These are phyloP conservation scores for Cryptococcus sp. DNA, from an alignment of 1,284 basidiomycete species.

Conservation along the genomic window DNA sequence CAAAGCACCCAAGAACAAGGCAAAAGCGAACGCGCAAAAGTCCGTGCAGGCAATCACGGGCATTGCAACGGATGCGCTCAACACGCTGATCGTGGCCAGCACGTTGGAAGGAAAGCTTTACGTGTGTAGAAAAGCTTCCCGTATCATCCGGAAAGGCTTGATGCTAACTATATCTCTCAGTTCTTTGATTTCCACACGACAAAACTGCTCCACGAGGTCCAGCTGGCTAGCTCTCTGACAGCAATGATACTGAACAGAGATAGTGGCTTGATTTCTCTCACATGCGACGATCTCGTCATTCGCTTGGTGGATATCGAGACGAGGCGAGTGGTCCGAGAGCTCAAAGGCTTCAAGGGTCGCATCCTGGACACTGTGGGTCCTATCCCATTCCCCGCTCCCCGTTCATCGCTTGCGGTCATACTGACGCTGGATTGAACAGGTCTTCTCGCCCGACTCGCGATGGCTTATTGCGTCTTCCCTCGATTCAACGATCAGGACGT, in stretches of 20 bases:
- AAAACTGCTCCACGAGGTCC: constrained; percentile 66
- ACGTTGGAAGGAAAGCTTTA: constrained; percentile 86
- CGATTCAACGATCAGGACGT: constrained; percentile 91
- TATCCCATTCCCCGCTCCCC: neutral
- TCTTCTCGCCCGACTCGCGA: constrained; percentile 89
- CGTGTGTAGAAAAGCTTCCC: constrained; percentile 57
- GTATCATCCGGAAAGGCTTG: neutral
- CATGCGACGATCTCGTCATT: constrained; percentile 83
- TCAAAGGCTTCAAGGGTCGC: constrained; percentile 75
- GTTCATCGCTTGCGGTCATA: neutral
- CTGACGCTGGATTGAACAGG: constrained; percentile 55
- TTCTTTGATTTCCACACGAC: constrained; percentile 96
- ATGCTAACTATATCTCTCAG: constrained; percentile 54
- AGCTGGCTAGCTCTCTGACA: constrained; percentile 68
- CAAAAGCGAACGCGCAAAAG: constrained; percentile 47
- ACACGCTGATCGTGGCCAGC: constrained; percentile 75
- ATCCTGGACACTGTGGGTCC: constrained; percentile 68
- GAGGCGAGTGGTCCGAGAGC: constrained; percentile 77
- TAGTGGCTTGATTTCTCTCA: constrained; percentile 78
- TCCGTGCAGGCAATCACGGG: constrained; percentile 72
- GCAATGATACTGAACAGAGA: constrained; percentile 79
- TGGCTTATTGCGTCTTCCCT: constrained; percentile 88
- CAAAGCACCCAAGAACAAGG: constrained; percentile 38
- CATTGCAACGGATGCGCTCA: constrained; percentile 81
- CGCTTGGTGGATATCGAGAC: constrained; percentile 93